phyloP scores from a whole-genome alignment of 768 basidiomycete genomes.

The Amanita inopinata region DNA sequence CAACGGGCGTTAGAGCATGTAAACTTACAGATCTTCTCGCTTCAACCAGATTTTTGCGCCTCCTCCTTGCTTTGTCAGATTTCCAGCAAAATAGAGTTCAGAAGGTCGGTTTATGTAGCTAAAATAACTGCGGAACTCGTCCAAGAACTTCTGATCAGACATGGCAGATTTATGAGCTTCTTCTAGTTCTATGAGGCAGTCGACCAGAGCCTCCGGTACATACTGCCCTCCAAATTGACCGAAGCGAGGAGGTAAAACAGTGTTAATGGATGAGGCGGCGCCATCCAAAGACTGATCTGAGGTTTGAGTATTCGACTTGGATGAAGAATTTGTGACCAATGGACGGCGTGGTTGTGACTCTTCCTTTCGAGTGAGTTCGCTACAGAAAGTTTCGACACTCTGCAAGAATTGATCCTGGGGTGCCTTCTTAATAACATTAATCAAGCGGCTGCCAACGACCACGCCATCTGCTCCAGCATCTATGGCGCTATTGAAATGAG shows the following conservation, averaged over 20 bases:
- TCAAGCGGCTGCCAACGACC: slow-evolving; percentile 85
- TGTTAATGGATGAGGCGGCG: slow-evolving; percentile 20
- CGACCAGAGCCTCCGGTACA: slow-evolving; percentile 94
- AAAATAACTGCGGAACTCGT: slow-evolving; percentile 80
- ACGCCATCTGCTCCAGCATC: slow-evolving; percentile 92
- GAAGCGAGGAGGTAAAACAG: slow-evolving; percentile 70
- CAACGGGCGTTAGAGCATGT: neutral
- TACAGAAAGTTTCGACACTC: slow-evolving; percentile 66
- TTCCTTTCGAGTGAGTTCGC: slow-evolving; percentile 46
- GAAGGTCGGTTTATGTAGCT: slow-evolving; percentile 95
- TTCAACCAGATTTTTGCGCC: slow-evolving; percentile 98
- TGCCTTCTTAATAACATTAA: slow-evolving; percentile 67
- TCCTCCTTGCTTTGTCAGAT: slow-evolving; percentile 80
- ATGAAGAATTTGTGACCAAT: slow-evolving; percentile 11
- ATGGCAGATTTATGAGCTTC: slow-evolving; percentile 82
- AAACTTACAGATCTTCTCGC: slow-evolving; percentile 76
- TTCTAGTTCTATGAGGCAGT: slow-evolving; percentile 84
- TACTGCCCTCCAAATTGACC: slow-evolving; percentile 97
- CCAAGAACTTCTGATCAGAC: slow-evolving; percentile 84
- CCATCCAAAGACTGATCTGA: slow-evolving; percentile 1
- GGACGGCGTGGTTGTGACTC: slow-evolving; percentile 27
- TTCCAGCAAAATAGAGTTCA: slow-evolving; percentile 83
- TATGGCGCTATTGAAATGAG: slow-evolving; percentile 80
- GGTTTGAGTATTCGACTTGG: slow-evolving; percentile 19
- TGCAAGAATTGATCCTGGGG: slow-evolving; percentile 35